phyloP scores from a whole-genome alignment of 2,329 filamentous ascomycete species.

The Colletotrichum costaricense region DNA sequence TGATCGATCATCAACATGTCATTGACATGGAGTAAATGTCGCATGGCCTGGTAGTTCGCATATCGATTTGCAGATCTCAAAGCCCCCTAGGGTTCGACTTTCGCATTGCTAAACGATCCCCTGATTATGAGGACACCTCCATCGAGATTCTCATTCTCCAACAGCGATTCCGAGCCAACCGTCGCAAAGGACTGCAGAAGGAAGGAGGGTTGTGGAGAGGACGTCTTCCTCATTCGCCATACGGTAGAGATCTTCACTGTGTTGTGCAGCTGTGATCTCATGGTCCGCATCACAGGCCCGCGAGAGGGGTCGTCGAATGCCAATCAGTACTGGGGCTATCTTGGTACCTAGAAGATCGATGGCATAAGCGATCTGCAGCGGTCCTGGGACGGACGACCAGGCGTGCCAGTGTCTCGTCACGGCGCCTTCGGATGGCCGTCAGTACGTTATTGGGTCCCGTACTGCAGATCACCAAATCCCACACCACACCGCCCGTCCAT shows the following conservation, averaged over 20 bases:
- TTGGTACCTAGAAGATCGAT: background rate
- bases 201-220: conserved; percentile 2
- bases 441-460: conserved; percentile 9
- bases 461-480: conserved; percentile 22
- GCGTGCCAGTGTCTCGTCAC: conserved; percentile 13
- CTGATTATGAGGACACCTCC: background rate
- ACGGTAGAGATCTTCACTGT: conserved; percentile 5
- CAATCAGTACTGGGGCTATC: background rate
- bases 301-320: background rate
- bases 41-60: conserved; percentile 8
- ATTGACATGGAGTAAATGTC: conserved; percentile 9
- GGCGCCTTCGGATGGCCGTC: conserved; percentile 20
- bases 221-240: background rate
- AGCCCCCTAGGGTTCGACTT: conserved; percentile 3
- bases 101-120: background rate
- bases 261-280: conserved; percentile 16
- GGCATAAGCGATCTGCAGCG: conserved; percentile 12
- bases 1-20: background rate
- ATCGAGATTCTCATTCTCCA: background rate
- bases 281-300: conserved; percentile 5
- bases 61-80: conserved; percentile 14
- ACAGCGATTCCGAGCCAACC: background rate
- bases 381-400: background rate
- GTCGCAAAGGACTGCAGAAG: background rate
- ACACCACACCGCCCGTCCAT: background rate